Base-by-base conservation (phyloP, 768 basidiomycete genomes). In the Naganishia vishniacii region DNA sequence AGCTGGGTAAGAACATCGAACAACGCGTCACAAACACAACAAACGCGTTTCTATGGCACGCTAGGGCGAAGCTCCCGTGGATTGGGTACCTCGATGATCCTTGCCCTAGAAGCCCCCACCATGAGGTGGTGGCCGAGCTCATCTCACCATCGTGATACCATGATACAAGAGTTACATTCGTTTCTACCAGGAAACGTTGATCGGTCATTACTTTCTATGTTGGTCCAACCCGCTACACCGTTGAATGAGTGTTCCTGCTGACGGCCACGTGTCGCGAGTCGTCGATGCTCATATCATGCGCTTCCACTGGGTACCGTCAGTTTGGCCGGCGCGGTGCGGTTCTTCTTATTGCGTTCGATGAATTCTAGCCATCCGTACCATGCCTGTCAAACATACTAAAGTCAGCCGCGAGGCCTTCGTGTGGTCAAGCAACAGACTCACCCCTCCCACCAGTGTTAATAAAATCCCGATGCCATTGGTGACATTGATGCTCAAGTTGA, bases 391-490 rank as follows among this genome's bases (percentile, higher is more conserved):
- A 11, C 37, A 56, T 12, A 23, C 3, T 1, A 18, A 7, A 11
- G 16, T 56, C n/a, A 56, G 53, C n/a, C 7, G 18, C 3, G 23
- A 18, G 15, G 12, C 5, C 7, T 6, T 2, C 5, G 1, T 11
- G 31, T 31, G 11, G 29, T 15, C 8, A 4, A 23, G 20, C n/a
- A 1, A 56, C 3, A 12, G 37, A 56, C 62, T 63, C 42, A 63
- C 73, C 23, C 94, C 94, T 37, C 95, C 95, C 2, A 83, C 66
- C 6, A 98, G 82, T 6, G 95, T 97, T 49, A 95, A 78, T 9
- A 81, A 37, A 62, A 99, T 93, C 1, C 95, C 95, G 45, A 88
- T 67, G 8, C 83, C 86, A 73, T 99, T 99, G 66, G 82, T 82
- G 25, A 81, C 80, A 11, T 86, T 88, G 75, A 98, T 89, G 3